Conservation (phyloP, 208 protist species). For the Blechomonas ayalai region DNA sequence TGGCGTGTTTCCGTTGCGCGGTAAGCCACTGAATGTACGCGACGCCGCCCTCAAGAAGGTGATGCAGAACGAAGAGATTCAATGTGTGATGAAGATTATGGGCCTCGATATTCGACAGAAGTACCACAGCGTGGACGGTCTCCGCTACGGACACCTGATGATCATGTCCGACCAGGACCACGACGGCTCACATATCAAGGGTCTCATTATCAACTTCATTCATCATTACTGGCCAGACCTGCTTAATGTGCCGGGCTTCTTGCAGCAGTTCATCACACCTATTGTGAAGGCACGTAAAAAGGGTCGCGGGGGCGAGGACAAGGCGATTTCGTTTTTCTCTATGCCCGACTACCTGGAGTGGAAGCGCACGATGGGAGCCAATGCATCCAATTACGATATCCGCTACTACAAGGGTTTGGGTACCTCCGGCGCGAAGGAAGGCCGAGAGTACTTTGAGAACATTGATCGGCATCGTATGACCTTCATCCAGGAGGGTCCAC, state of each 20-base stretch:
- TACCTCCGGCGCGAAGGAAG: slow-evolving; percentile 95
- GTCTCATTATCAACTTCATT: slow-evolving; percentile 99
- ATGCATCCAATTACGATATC: slow-evolving; percentile 90
- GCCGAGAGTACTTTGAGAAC: slow-evolving; percentile 99
- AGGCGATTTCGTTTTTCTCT: slow-evolving; percentile 97
- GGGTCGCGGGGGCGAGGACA: slow-evolving; percentile 39
- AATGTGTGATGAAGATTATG: slow-evolving; percentile 93
- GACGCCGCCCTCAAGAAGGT: slow-evolving; percentile 94
- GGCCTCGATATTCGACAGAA: slow-evolving; percentile 91
- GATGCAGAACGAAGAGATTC: slow-evolving; percentile 95
- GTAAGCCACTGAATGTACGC: slow-evolving; percentile 99
- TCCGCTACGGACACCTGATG: slow-evolving; percentile 99
- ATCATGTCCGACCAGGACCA: slow-evolving; percentile 99
- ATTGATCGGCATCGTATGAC: slow-evolving; percentile 95
- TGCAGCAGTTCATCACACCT: slow-evolving; percentile 99
- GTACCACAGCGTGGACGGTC: slow-evolving; percentile 76
- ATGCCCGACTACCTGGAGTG: slow-evolving; percentile 98
- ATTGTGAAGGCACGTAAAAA: slow-evolving; percentile 98
- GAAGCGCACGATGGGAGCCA: slow-evolving; percentile 75
- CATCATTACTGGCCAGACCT: slow-evolving; percentile 99
- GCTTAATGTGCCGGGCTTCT: slow-evolving; percentile 93
- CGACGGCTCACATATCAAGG: slow-evolving; percentile 99
- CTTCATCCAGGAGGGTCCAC: slow-evolving; percentile 86
- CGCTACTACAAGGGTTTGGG: slow-evolving; percentile 99
- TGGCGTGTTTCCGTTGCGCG: slow-evolving; percentile 99